Evolutionary conservation across 208 protist genomes (phyloP), one percentile per base, ranked within the genome.

Genomic region (Porcisia deanei): DNA sequence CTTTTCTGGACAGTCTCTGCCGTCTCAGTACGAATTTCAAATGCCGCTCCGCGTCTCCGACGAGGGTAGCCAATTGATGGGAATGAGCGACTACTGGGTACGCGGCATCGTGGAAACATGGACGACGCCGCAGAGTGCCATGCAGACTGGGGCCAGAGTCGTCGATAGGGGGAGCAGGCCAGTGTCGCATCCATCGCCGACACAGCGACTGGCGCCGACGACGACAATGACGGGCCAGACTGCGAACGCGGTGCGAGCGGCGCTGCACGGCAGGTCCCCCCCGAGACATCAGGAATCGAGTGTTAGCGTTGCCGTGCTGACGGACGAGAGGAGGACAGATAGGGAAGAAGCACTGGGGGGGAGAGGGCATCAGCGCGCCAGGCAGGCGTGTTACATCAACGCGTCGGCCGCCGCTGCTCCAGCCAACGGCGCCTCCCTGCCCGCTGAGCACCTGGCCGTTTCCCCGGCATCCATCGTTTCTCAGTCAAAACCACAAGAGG

Each of bases 101-200:
- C 68, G 68, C 6, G 75, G 59, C 60, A 43, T 60, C 20, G 59
- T 70, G 30, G 68, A 79, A n/a, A 79, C 75, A 22, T 74, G 67
- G 68, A 37, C 37, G 37, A 20, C 47, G 68, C 52, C 9, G 59
- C 9, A 60, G 30, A 53, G 22, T n/a, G 52, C 14, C 1, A 2
- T 53, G 52, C 30, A 60, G 67, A 20, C 6, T 8, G 9, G 52
- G 5, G 52, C 9, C 12, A 12, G 10, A 9, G 4, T 14, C 43
- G 14, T 41, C 22, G 30, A 54, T 12, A 30, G 57, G n/a, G 39
- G 12, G 18, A n/a, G 12, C 57, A 22, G n/a, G 1, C 30, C 70
- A 5, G 57, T 30, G 57, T 55, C 20, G 57, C 55, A 60, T 41
- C 68, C 68, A 3, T 54, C 54, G 37, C 54, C n/a, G 39, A 22